Conservation (phyloP, 1,284 basidiomycete species). For the Austroboletus rostrupii region DNA sequence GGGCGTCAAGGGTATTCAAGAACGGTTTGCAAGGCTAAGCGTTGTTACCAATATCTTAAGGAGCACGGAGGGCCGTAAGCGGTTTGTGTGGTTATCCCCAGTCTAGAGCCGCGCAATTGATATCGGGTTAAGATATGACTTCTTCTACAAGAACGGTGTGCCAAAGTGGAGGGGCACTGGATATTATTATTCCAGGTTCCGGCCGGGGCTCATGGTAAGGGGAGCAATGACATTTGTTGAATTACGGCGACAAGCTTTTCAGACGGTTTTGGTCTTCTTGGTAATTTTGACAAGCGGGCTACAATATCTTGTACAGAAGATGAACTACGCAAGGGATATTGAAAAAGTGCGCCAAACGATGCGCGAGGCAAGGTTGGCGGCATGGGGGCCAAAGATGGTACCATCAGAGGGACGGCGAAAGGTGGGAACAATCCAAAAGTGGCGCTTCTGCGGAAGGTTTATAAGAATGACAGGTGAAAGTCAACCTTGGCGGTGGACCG, state of each 20-base stretch:
- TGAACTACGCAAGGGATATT: slow-evolving; percentile 75
- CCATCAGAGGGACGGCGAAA: slow-evolving; percentile 63
- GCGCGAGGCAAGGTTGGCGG: slow-evolving; percentile 58
- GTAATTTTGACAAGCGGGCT: slow-evolving; percentile 67
- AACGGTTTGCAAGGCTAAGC: slow-evolving; percentile 84
- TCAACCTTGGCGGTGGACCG: slow-evolving; percentile 57
- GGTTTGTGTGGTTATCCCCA: slow-evolving; percentile 44
- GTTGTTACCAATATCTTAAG: slow-evolving; percentile 82
- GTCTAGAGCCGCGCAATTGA: slow-evolving; percentile 4
- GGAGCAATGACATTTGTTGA: not conserved
- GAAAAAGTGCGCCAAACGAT: slow-evolving; percentile 66
- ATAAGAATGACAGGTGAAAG: slow-evolving; percentile 50
- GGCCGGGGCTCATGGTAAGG: slow-evolving; percentile 79
- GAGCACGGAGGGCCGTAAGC: slow-evolving; percentile 69
- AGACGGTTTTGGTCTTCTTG: slow-evolving; percentile 72
- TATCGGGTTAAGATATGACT: slow-evolving; percentile 62
- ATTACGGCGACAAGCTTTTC: not conserved
- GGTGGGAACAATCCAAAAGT: slow-evolving; percentile 35
- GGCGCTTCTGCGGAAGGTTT: slow-evolving; percentile 5
- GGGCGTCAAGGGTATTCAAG: slow-evolving; percentile 73
- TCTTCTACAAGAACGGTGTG: slow-evolving; percentile 89
- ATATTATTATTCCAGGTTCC: slow-evolving; percentile 91
- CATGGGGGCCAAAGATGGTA: slow-evolving; percentile 71
- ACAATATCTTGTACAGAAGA: slow-evolving; percentile 74
- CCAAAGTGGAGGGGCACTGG: slow-evolving; percentile 84